Base-by-base conservation (phyloP, 345 rosid species). In the Citrus cavaleriei region DNA sequence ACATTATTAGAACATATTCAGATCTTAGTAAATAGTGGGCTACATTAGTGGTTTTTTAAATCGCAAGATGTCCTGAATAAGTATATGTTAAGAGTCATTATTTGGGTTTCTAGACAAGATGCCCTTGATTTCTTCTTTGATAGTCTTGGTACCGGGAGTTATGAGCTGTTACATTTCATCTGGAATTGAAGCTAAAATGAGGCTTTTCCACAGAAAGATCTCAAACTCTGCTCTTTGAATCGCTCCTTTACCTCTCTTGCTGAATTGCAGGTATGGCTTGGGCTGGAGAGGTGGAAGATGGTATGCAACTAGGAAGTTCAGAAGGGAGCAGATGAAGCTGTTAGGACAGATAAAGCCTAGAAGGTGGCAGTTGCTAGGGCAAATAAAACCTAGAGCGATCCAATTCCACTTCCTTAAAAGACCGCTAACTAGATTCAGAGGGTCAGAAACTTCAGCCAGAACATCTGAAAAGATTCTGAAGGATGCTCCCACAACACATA, bases 251-350 rank as follows among this genome's bases (percentile, higher is more conserved):
- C 69, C n/a, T 51, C 46, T 34, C 40, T 68, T 46, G 34, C 68
- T 76, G 78, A 57, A 76, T 73, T 84, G 78, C 86, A 95, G 99
- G 81, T 95, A 95, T 82, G 97, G 90, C 63, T 86, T 91, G 64
- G 99, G 99, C 68, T 95, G 99, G 99, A 85, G 97, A 79, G 97
- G 99, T 65, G 99, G 99, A 81, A 78, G 83, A 82, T 92, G 99
- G 99, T 90, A 91, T 74, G 91, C 97, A 34, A 91, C 88, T 78
- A 89, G 97, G 87, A 91, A 92, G 86, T 86, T 87, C 72, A 87
- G 85, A 84, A 89, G 83, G 81, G 97, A 93, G 81, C 99, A 95
- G 83, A 81, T 92, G 97, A 93, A 92, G 84, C 72, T 87, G 77
- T 69, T 85, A 28, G 97, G 95, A 70, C 99, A 90, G 83, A 49